Evolutionary conservation across 2,329 filamentous ascomycete genomes (phyloP).

Genomic region (Aspergillus calidoustus): DNA sequence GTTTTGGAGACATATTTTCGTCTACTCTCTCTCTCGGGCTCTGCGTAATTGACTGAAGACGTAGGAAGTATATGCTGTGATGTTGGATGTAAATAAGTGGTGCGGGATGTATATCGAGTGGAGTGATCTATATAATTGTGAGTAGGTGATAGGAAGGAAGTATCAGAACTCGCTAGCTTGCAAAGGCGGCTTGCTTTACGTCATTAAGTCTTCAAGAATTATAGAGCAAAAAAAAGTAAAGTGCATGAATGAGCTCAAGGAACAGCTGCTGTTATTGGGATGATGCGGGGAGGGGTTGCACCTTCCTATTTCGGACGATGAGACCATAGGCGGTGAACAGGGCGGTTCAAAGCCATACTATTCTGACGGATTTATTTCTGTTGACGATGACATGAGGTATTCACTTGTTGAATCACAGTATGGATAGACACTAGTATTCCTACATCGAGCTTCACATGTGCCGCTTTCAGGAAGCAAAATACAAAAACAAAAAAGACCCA

Average conservation of each 20-base stretch:
- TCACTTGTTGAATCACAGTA: background rate
- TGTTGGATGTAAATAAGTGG: background rate
- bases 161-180: background rate
- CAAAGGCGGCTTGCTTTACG: too few relatives aligned
- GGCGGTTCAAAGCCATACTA: background rate
- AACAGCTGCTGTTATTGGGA: background rate
- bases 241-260: background rate
- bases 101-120: background rate
- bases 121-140: background rate
- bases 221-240: background rate
- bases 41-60: background rate
- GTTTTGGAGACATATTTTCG: slow-evolving; percentile 18
- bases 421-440: background rate
- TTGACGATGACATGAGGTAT: background rate
- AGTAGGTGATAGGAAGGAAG: background rate
- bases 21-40: background rate
- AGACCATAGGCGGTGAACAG: slow-evolving; percentile 6
- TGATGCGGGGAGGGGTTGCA: background rate
- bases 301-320: slow-evolving; percentile 6
- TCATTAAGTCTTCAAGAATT: too few relatives aligned
- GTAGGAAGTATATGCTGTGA: background rate
- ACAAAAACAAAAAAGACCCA: background rate
- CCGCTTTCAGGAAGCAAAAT: too few relatives aligned
- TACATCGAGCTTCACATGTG: too few relatives aligned
- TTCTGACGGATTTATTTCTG: slow-evolving; percentile 10